Percentiles rank a stretch among this genome's conserved stretches.
Evolutionary conservation across 306 rosid species (phyloP).

Genomic region (Casuarina cunninghamiana): DNA sequence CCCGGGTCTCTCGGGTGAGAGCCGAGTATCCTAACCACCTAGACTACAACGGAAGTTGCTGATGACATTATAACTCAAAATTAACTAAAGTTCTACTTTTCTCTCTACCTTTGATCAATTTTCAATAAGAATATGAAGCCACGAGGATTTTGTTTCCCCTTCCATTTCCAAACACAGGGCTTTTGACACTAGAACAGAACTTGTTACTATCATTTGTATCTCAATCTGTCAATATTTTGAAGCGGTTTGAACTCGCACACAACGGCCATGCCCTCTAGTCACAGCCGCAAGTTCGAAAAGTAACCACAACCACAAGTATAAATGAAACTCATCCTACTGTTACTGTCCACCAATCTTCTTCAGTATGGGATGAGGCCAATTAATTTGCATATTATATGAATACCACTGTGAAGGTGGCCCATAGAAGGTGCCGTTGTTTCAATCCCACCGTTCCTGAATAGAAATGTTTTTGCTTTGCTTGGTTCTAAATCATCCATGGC

Average conservation of each 20-base stretch:
- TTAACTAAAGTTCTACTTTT: no score
- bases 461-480: neutral
- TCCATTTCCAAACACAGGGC: no score
- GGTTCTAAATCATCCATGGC: neutral
- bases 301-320: neutral
- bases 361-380: neutral
- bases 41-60: slow-evolving; percentile 1
- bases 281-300: neutral
- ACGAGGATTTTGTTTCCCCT: no score
- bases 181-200: no score
- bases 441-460: neutral
- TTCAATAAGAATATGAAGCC: no score
- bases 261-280: neutral
- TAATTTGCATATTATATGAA: no score
- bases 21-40: slow-evolving; percentile 17
- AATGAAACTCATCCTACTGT: neutral
- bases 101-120: no score
- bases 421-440: no score
- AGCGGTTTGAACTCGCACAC: neutral
- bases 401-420: no score
- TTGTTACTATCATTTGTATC: neutral
- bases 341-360: neutral
- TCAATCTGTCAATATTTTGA: neutral
- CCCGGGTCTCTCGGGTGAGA: slow-evolving; percentile 21
- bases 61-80: no score